Base-by-base conservation (phyloP, 2,329 filamentous ascomycete species). In the Fusarium denticulatum region DNA sequence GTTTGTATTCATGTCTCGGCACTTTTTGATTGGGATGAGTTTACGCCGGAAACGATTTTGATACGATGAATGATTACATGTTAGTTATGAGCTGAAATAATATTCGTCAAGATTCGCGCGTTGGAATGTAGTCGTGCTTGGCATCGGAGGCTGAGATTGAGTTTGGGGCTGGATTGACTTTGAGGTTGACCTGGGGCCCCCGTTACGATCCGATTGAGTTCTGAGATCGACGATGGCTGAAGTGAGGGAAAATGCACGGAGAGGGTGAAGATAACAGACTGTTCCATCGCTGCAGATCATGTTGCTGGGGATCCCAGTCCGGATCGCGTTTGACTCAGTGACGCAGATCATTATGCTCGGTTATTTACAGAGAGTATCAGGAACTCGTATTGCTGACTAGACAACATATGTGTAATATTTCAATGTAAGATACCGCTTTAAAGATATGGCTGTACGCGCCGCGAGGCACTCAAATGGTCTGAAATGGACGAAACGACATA, bases 151-250 rank as follows among this genome's bases (percentile, higher is more conserved):
- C 61, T 71, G 30, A 62, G 56, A 45, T 39, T 71, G 9, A 58
- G 45, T 71, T 71, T 47, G 22, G 13, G 50, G 61, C 67, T 20
- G 32, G 20, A 47, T 66, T 55, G 45, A 43, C 32, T 42, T 26
- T 36, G 13, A 66, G 16, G n/a, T 49, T 46, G 49, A 37, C 16
- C 11, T 36, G 14, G 28, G 32, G 5, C 18, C 43, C 50, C 52
- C 66, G 66, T 69, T 66, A 22, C 34, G 18, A 3, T 34, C n/a
- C 60, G 66, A 70, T 69, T 59, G 32, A 69, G 67, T 70, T 55
- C n/a, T 20, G 16, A 43, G 65, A 69, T 70, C 52, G 59, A 42
- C 46, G 11, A 46, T 37, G 26, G 46, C 28, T 42, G 42, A 56
- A 66, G 22, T 42, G 30, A n/a, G 12, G 12, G 7, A 24, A 9